Conservation (phyloP, 2,329 filamentous ascomycete species). For the Xylariaceae sp. region DNA sequence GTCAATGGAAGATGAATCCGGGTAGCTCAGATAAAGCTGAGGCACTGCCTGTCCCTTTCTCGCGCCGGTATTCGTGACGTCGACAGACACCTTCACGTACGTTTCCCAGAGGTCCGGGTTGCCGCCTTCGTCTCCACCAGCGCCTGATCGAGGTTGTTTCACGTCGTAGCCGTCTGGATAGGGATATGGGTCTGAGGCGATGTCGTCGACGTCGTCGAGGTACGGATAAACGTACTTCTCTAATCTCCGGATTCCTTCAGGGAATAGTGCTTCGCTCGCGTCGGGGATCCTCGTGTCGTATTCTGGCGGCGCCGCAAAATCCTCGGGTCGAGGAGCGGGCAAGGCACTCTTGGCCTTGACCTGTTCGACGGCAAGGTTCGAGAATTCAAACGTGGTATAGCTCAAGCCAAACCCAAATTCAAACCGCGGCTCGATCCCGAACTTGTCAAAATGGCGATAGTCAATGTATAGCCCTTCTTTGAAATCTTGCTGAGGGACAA, state of each 20-base stretch:
- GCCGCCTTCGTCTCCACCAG: constrained; percentile 64
- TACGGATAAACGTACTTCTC: constrained; percentile 72
- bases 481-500: constrained; percentile 77
- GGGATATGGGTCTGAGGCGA: constrained; percentile 35
- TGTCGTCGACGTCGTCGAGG: constrained; percentile 45
- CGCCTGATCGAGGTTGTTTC: constrained; percentile 48
- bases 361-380: constrained; percentile 43
- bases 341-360: constrained; percentile 42
- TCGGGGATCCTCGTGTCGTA: constrained; percentile 53
- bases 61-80: constrained; percentile 49
- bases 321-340: constrained; percentile 35
- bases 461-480: constrained; percentile 80
- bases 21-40: constrained; percentile 44
- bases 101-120: constrained; percentile 60
- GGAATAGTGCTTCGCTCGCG: constrained; percentile 54
- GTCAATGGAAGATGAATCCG: constrained; percentile 38
- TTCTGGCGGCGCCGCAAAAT: constrained; percentile 42
- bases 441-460: constrained; percentile 82
- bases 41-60: constrained; percentile 38
- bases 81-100: constrained; percentile 44
- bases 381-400: constrained; percentile 68
- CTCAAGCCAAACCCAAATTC: constrained; percentile 84
- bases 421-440: constrained; percentile 67
- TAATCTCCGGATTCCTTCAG: constrained; percentile 53
- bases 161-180: constrained; percentile 54